Evolutionary conservation across 176 grass and related monocot genomes (phyloP), one percentile per base, ranked within the genome.

Genomic region (Bolboschoenus planiculmis): DNA sequence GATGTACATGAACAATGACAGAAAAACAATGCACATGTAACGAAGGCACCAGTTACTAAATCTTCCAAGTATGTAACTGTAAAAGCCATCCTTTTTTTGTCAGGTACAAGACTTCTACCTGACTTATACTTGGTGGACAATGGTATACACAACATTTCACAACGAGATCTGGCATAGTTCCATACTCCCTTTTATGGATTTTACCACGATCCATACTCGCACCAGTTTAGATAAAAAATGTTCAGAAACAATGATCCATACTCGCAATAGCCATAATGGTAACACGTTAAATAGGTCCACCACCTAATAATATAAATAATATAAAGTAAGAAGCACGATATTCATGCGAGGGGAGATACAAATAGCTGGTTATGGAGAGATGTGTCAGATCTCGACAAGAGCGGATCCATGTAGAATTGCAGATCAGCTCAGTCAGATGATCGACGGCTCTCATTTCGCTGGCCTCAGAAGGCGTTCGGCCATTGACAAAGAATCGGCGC

Each of bases 331-430:
- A 81, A 47, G 79, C 34, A 63, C n/a, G n/a, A n/a, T n/a, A n/a
- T n/a, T 81, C 40, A 42, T 63, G 79, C 55, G 57, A 64, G 36
- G 63, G 44, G 10, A 27, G 24, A 81, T 80, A 2, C 5, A 53
- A 87, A 37, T 91, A 51, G 85, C 88, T 87, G 86, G 90, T 47
- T 77, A 90, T 86, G 55, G 3, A 0, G 7, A 3, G 30, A 85
- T 92, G 86, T 97, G 59, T 87, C 91, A 57, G 89, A 92, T 92
- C 91, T 91, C 7, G 91, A 93, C 91, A 92, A 90, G 87, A 90
- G 87, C 88, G 72, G 72, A 63, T 87, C 81, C 61, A 86, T 89
- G 85, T 3, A 10, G 15, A 10, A 34, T 46, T 67, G 31, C 75
- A 21, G 82, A 91, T 47, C 84, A 76, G 88, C 86, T 93, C 86